Evolutionary conservation across 768 basidiomycete genomes (phyloP).

Genomic region (Mycena metata): DNA sequence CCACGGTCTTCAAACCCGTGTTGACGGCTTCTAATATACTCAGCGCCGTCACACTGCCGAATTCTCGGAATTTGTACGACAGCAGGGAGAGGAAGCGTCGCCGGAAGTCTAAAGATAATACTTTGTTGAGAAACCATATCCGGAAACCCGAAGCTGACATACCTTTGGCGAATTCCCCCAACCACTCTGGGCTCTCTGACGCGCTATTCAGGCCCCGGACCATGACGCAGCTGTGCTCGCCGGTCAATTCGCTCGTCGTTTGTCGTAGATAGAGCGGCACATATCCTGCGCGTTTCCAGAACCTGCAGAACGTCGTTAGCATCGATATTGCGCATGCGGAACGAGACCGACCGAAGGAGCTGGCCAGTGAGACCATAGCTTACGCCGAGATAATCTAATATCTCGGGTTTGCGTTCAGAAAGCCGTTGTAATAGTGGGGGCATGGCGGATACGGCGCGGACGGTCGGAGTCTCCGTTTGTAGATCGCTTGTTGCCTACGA

Average conservation of each 20-base stretch:
- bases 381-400: slow-evolving; percentile 94
- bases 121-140: neutral
- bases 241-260: slow-evolving; percentile 94
- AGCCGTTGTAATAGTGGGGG: slow-evolving; percentile 93
- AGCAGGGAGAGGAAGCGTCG: slow-evolving; percentile 89
- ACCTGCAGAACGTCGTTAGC: slow-evolving; percentile 56
- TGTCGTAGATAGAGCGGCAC: slow-evolving; percentile 94
- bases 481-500: slow-evolving; percentile 58
- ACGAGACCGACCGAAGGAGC: slow-evolving; percentile 72
- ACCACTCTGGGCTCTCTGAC: slow-evolving; percentile 77
- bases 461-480: slow-evolving; percentile 81
- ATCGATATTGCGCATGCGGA: slow-evolving; percentile 7
- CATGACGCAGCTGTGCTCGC: slow-evolving; percentile 98
- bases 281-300: slow-evolving; percentile 97
- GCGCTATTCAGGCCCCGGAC: slow-evolving; percentile 85
- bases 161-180: slow-evolving; percentile 92
- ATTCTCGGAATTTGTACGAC: slow-evolving; percentile 96
- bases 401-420: slow-evolving; percentile 90
- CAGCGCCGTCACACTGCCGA: slow-evolving; percentile 87
- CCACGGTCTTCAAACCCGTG: slow-evolving; percentile 64
- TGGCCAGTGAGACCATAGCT: slow-evolving; percentile 94
- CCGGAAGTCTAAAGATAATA: slow-evolving; percentile 83
- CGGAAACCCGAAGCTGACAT: slow-evolving; percentile 30
- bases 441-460: slow-evolving; percentile 84
- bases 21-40: slow-evolving; percentile 92